Percentiles rank a stretch among this genome's conserved stretches.
Conservation (phyloP, 768 basidiomycete genomes). For the Hygrocybe punicea region DNA sequence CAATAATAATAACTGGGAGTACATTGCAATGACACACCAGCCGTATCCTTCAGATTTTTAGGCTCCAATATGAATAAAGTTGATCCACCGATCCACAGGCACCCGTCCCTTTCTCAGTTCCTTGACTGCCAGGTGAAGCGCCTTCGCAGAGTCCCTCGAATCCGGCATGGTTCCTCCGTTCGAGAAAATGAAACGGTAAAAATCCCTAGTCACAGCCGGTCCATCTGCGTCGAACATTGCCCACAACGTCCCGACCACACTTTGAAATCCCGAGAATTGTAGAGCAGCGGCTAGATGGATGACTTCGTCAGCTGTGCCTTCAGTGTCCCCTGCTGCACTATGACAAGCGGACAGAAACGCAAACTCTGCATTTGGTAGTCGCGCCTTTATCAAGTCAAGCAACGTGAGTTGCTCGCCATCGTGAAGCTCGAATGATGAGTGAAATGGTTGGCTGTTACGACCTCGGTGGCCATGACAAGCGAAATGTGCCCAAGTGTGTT, state of each 20-base stretch:
- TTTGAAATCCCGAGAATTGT: constrained; percentile 6
- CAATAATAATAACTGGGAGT: too few species aligned
- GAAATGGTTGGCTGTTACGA: constrained; percentile 16
- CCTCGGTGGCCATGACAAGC: constrained; percentile 40
- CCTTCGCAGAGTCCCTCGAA: neutral
- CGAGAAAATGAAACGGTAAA: neutral
- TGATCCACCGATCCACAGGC: constrained; percentile 3
- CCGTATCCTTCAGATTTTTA: too few species aligned
- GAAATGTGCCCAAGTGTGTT: constrained; percentile 29
- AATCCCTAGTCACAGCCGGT: neutral
- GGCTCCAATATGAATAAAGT: constrained; percentile 4
- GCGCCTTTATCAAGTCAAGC: constrained; percentile 19
- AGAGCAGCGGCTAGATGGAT: constrained; percentile 42
- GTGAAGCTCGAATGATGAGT: constrained; percentile 23
- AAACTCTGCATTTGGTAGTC: constrained; percentile 29
- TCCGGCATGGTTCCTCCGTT: neutral
- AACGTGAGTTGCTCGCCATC: constrained; percentile 19
- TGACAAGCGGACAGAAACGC: constrained; percentile 49
- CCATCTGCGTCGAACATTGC: constrained; percentile 9
- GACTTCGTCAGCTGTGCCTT: constrained; percentile 21
- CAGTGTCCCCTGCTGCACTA: constrained; percentile 34
- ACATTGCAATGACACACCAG: neutral
- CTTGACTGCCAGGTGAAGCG: neutral
- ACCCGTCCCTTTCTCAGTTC: neutral
- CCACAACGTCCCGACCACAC: neutral